phyloP scores from a whole-genome alignment of 108 stramenopile genomes.

The Epipyxis sp. region DNA sequence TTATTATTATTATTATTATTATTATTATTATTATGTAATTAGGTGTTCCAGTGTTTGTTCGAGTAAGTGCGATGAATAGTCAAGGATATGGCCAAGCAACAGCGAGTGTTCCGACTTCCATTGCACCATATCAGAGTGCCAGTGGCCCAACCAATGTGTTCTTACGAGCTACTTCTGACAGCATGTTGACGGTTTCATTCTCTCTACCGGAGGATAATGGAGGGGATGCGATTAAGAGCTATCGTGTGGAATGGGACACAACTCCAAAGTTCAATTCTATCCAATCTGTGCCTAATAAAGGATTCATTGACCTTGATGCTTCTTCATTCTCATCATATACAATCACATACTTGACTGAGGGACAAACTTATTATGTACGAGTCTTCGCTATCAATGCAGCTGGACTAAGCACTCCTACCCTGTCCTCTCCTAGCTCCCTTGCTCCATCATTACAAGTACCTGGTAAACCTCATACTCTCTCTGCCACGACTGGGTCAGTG shows the following conservation, averaged over 20 bases:
- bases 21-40: too few relatives aligned
- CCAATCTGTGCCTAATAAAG: slow-evolving; percentile 60
- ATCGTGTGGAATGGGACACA: slow-evolving; percentile 76
- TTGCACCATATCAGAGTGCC: slow-evolving; percentile 69
- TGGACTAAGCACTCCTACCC: slow-evolving; percentile 50
- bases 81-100: slow-evolving; percentile 69
- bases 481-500: slow-evolving; percentile 31
- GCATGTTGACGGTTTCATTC: slow-evolving; percentile 72
- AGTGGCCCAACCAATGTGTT: slow-evolving; percentile 62
- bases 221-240: slow-evolving; percentile 66
- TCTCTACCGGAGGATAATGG: slow-evolving; percentile 59
- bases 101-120: slow-evolving; percentile 60
- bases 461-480: slow-evolving; percentile 58
- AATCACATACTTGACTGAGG: slow-evolving; percentile 54
- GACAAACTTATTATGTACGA: slow-evolving; percentile 59
- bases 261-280: slow-evolving; percentile 58
- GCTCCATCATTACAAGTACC: slow-evolving; percentile 64
- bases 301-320: slow-evolving; percentile 57
- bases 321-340: slow-evolving; percentile 50
- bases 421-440: slow-evolving; percentile 44
- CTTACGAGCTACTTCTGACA: slow-evolving; percentile 65
- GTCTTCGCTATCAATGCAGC: slow-evolving; percentile 65
- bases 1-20: too few relatives aligned
- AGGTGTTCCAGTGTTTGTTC: slow-evolving; percentile 66
- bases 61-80: slow-evolving; percentile 68